These are phyloP conservation scores for Ormosia semicastrata DNA, from an alignment of 306 rosid species.

Conservation along the genomic window DNA sequence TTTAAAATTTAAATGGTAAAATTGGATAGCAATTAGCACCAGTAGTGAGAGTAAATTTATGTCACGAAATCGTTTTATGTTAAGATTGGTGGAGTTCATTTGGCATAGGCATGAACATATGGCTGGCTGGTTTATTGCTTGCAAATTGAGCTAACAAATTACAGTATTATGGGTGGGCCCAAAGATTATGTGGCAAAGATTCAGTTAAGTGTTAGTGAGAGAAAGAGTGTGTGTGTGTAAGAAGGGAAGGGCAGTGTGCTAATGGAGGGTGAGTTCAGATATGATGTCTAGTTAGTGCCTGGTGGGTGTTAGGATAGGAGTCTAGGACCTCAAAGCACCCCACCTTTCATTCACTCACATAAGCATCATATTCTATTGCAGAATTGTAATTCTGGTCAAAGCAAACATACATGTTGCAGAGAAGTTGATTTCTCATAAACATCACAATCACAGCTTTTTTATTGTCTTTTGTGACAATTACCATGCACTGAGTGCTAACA, in stretches of 20 bases:
- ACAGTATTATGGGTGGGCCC: not conserved
- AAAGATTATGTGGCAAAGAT: not conserved
- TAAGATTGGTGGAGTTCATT: not conserved
- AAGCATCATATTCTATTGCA: conserved; percentile 16
- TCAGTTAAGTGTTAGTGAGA: not conserved
- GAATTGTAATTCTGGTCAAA: conserved; percentile 6
- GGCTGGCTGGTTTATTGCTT: too few species aligned
- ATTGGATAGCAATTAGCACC: too few species aligned
- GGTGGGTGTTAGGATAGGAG: not conserved
- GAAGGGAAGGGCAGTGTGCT: not conserved
- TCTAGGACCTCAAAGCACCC: not conserved
- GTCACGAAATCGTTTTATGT: not conserved
- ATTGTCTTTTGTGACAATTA: not conserved
- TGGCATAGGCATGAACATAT: too few species aligned
- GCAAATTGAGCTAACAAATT: not conserved
- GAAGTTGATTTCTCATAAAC: not conserved
- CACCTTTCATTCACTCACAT: not conserved
- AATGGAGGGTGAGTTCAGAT: not conserved
- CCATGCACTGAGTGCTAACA: not conserved
- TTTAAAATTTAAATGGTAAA: not conserved
- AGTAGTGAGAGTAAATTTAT: not conserved
- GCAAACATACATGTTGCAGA: not conserved
- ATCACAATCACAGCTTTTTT: too few species aligned
- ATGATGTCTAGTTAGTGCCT: not conserved
- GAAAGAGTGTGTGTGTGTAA: not conserved